Evolutionary conservation across 2,329 filamentous ascomycete species (phyloP).

Genomic region (Aspergillus pseudotamarii): DNA sequence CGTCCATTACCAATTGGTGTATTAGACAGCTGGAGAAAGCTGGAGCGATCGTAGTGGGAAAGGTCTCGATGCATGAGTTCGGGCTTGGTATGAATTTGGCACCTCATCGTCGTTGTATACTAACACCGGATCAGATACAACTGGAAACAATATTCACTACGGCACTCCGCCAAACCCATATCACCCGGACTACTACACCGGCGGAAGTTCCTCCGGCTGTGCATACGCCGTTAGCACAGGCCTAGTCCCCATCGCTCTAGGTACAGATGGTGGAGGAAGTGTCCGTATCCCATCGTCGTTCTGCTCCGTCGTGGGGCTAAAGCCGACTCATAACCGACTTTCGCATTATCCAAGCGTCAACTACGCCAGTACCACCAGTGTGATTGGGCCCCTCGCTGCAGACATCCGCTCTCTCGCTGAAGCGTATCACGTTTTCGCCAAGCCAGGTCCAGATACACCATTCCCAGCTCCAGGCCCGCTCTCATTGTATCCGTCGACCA

Average conservation of each 20-base stretch:
- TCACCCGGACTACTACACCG: conserved; percentile 71
- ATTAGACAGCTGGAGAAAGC: conserved; percentile 66
- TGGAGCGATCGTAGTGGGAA: conserved; percentile 71
- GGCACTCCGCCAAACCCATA: conserved; percentile 74
- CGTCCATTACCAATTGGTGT: conserved; percentile 62
- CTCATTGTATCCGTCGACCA: conserved; percentile 46
- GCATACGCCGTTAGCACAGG: conserved; percentile 68
- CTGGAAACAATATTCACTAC: conserved; percentile 70
- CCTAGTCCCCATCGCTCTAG: conserved; percentile 52
- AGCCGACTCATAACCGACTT: conserved; percentile 63
- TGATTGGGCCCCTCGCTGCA: conserved; percentile 70
- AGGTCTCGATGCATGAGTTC: conserved; percentile 73
- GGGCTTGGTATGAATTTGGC: conserved; percentile 54
- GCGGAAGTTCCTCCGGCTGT: conserved; percentile 72
- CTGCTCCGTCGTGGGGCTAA: conserved; percentile 75
- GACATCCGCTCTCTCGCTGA: conserved; percentile 72
- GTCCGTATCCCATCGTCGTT: conserved; percentile 69
- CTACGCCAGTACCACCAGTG: conserved; percentile 59
- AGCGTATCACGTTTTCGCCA: conserved; percentile 73
- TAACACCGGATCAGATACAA: conserved; percentile 53
- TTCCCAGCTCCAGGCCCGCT: conserved; percentile 52
- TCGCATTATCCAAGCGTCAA: conserved; percentile 58
- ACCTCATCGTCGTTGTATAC: background rate
- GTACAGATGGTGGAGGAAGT: conserved; percentile 70
- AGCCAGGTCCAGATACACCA: conserved; percentile 62